Conservation (phyloP, 129 eudicot genomes). For the Kitagawia praeruptora region DNA sequence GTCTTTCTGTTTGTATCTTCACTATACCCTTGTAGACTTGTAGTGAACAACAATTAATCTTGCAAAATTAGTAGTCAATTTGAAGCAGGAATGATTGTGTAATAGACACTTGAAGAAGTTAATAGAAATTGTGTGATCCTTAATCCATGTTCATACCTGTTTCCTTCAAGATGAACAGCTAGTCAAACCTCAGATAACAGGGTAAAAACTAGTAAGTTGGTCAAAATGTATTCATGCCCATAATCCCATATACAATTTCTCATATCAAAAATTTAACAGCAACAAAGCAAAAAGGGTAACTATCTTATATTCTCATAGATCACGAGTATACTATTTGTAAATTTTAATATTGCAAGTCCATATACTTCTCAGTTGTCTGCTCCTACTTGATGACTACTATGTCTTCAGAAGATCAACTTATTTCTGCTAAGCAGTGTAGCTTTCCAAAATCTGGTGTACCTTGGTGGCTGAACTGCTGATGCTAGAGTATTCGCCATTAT, state of each 20-base stretch:
- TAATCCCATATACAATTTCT: background rate
- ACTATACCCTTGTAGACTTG: background rate
- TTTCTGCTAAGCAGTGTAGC: background rate
- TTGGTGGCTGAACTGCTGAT: conserved; percentile 1
- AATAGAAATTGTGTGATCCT: background rate
- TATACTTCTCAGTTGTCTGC: background rate
- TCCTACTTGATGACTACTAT: background rate
- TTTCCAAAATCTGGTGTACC: background rate
- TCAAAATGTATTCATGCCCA: background rate
- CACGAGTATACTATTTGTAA: background rate
- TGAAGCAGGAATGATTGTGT: background rate
- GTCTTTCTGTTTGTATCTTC: background rate
- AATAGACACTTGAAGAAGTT: background rate
- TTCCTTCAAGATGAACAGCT: background rate
- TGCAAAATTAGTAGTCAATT: background rate
- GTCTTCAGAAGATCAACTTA: background rate
- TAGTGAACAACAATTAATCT: background rate
- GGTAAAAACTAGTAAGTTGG: background rate
- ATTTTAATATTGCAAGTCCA: background rate
- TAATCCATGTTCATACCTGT: background rate
- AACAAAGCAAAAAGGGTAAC: background rate
- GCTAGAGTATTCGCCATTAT: background rate
- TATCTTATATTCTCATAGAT: background rate
- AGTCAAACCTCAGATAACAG: background rate
- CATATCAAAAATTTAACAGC: background rate